Percentiles rank a stretch among this genome's conserved stretches.
phyloP scores from a whole-genome alignment of 169 alveolate genomes.

The Pseudocohnilembus persalinus region DNA sequence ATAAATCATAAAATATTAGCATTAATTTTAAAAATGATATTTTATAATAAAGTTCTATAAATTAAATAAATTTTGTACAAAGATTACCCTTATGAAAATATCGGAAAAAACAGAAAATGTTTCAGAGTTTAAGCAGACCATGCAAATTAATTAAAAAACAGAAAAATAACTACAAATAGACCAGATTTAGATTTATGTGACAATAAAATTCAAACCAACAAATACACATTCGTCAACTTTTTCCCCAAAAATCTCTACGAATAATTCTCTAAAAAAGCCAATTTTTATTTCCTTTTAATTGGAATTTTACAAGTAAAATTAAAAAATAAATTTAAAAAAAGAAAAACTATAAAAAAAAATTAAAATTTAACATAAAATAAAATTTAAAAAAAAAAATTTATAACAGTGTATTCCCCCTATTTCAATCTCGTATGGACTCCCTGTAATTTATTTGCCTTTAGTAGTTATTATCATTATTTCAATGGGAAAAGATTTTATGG shows the following conservation, averaged over 20 bases:
- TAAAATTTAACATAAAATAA: too few relatives aligned
- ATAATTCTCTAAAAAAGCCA: conserved; percentile 94
- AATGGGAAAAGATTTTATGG: conserved; percentile 96
- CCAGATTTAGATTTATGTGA: conserved; percentile 21
- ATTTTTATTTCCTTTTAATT: conserved; percentile 89
- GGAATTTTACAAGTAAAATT: background rate
- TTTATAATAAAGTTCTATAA: too few relatives aligned
- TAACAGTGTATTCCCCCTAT: conserved; percentile 92
- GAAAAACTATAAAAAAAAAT: too few relatives aligned
- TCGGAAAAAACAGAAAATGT: background rate
- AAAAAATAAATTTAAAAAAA: too few relatives aligned
- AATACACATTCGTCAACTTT: conserved; percentile 77
- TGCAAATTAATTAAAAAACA: too few relatives aligned
- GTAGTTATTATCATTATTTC: conserved; percentile 90
- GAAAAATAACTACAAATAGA: conserved; percentile 39
- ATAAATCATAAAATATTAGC: too few relatives aligned
- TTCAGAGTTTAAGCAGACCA: background rate
- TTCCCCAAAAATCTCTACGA: conserved; percentile 92
- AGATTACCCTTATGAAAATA: background rate
- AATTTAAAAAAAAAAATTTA: conserved; percentile 79
- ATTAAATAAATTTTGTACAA: too few relatives aligned
- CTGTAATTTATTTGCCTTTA: conserved; percentile 95
- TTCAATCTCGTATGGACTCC: conserved; percentile 97
- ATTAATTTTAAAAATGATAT: too few relatives aligned
- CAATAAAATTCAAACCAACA: conserved; percentile 36